phyloP scores from a whole-genome alignment of 1,284 basidiomycete species.

The Schizophyllum amplum region DNA sequence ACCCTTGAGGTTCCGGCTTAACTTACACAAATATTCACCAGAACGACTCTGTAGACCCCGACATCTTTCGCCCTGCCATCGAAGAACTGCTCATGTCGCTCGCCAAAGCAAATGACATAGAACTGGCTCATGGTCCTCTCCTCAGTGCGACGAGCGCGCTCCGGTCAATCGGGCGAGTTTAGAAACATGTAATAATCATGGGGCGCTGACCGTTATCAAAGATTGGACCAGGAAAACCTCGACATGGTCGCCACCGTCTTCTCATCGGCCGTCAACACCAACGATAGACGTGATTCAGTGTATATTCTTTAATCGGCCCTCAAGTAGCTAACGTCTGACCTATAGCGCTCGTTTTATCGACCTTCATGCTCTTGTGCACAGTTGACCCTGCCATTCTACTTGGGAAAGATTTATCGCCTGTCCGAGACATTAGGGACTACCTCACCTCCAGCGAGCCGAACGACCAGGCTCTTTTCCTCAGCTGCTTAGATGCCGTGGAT shows the following conservation, averaged over 20 bases:
- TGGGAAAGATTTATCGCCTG: constrained; percentile 24
- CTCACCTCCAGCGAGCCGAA: constrained; percentile 49
- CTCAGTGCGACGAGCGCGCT: constrained; percentile 17
- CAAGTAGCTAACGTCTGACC: constrained; percentile 1
- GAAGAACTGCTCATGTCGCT: constrained; percentile 13
- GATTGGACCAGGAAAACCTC: too few relatives aligned
- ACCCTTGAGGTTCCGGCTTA: not conserved
- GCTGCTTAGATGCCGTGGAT: constrained; percentile 51
- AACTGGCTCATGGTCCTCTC: constrained; percentile 13
- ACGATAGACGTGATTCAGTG: constrained; percentile 4
- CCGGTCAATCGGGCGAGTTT: constrained; percentile 16
- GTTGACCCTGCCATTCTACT: constrained; percentile 24
- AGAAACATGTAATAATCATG: too few relatives aligned
- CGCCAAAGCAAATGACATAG: constrained; percentile 11
- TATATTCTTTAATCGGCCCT: constrained; percentile 4
- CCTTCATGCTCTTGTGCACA: constrained; percentile 40
- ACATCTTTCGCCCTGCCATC: constrained; percentile 2
- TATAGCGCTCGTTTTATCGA: constrained; percentile 35
- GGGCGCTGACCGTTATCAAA: not conserved
- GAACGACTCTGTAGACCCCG: not conserved
- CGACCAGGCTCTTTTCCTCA: constrained; percentile 56
- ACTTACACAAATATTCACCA: not conserved
- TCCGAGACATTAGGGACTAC: constrained; percentile 44
- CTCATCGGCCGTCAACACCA: not conserved
- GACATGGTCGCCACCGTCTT: not conserved